Percentiles rank a stretch among this genome's conserved stretches.
phyloP scores from a whole-genome alignment of 495 filamentous ascomycete species.

The Talaromyces ruber region DNA sequence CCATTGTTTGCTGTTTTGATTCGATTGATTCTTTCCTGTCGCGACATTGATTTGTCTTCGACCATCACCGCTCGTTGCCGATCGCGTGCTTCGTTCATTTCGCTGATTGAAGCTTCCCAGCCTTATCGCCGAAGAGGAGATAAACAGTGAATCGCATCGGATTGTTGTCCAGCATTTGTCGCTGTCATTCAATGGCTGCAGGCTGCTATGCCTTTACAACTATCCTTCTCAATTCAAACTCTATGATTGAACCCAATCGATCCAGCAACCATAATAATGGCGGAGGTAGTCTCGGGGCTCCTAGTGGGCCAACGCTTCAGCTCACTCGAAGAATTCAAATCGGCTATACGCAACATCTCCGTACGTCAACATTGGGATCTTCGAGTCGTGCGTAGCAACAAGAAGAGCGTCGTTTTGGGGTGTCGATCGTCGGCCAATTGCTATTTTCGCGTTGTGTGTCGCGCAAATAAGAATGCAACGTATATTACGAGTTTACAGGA shows the following conservation, averaged over 20 bases:
- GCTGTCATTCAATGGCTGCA: background rate
- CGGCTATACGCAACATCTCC: slow-evolving; percentile 34
- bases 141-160: background rate
- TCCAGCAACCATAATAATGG: slow-evolving; percentile 13
- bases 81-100: background rate
- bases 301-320: slow-evolving; percentile 36
- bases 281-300: slow-evolving; percentile 34
- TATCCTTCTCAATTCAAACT: background rate
- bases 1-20: background rate
- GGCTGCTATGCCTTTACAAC: background rate
- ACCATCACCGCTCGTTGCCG: background rate
- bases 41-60: background rate
- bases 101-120: slow-evolving; percentile 5
- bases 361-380: slow-evolving; percentile 41
- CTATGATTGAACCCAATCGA: background rate
- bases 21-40: background rate
- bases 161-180: background rate
- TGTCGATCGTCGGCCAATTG: slow-evolving; percentile 35
- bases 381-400: slow-evolving; percentile 36
- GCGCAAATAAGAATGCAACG: slow-evolving; percentile 38
- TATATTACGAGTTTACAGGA: slow-evolving; percentile 40
- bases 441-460: slow-evolving; percentile 38
- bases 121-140: background rate
- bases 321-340: slow-evolving; percentile 37
- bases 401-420: slow-evolving; percentile 39